phyloP scores from a whole-genome alignment of 2,329 filamentous ascomycete species.

The Calonectria hawksworthii region DNA sequence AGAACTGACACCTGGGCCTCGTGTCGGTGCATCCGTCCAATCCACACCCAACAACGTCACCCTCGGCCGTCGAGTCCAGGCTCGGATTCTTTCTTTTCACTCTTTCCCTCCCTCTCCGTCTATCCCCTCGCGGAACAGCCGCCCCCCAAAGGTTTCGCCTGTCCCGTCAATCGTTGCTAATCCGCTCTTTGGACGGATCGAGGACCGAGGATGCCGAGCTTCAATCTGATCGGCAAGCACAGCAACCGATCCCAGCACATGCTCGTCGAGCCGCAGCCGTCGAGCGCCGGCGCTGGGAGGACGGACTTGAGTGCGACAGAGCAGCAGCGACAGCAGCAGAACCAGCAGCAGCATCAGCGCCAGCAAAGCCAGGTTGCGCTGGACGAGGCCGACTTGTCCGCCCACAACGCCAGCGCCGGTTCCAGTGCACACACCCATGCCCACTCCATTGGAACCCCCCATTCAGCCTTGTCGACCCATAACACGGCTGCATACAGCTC shows the following conservation, averaged over 20 bases:
- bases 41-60: constrained; percentile 21
- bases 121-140: constrained; percentile 17
- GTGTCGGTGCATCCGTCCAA: constrained; percentile 27
- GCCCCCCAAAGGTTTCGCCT: constrained; percentile 17
- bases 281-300: constrained; percentile 43
- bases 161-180: constrained; percentile 20
- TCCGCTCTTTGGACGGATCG: constrained; percentile 11
- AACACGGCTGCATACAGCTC: constrained; percentile 58
- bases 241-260: constrained; percentile 71
- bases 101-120: constrained; percentile 19
- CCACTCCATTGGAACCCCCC: constrained; percentile 49
- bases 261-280: constrained; percentile 60
- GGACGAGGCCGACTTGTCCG: constrained; percentile 47
- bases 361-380: constrained; percentile 31
- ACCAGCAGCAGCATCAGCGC: constrained; percentile 34
- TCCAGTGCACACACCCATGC: constrained; percentile 38
- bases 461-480: constrained; percentile 61
- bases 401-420: constrained; percentile 41
- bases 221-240: constrained; percentile 68
- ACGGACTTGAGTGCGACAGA: constrained; percentile 36
- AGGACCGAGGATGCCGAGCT: constrained; percentile 61
- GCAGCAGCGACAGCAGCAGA: constrained; percentile 37
- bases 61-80: constrained; percentile 22
- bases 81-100: constrained; percentile 19
- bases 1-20: constrained; percentile 24